Conservation (phyloP, 192 early-diverging fungal genomes). For the Ramicandelaber brevisporus region DNA sequence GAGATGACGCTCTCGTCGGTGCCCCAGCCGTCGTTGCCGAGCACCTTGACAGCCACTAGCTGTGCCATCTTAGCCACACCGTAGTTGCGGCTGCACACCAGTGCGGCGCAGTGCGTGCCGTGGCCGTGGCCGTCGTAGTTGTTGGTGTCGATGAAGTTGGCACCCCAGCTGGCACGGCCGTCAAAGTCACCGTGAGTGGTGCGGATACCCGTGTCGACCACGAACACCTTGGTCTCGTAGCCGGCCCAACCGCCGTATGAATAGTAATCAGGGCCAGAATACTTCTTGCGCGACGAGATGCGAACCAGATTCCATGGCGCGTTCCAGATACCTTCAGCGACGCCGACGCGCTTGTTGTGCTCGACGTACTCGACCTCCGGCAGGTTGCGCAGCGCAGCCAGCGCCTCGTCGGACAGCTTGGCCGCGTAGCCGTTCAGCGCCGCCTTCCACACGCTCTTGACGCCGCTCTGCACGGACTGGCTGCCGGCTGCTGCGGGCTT, state of each 20-base stretch:
- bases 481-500: no score
- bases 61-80: conserved; percentile 75
- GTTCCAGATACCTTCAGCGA: conserved; percentile 27
- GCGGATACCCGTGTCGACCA: conserved; percentile 88
- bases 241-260: conserved; percentile 43
- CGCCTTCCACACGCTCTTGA: conserved; percentile 40
- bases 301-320: conserved; percentile 76
- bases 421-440: conserved; percentile 43
- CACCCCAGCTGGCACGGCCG: conserved; percentile 67
- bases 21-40: conserved; percentile 68
- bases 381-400: conserved; percentile 33
- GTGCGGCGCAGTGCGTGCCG: conserved; percentile 78
- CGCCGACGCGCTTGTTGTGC: conserved; percentile 49
- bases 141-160: conserved; percentile 27
- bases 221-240: conserved; percentile 66
- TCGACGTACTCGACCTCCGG: conserved; percentile 58
- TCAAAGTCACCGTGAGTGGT: conserved; percentile 69
- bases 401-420: conserved; percentile 22
- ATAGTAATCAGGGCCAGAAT: conserved; percentile 39
- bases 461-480: no score
- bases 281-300: conserved; percentile 43
- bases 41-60: conserved; percentile 80
- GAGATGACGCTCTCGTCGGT: conserved; percentile 71
- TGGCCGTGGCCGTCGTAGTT: conserved; percentile 47
- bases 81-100: conserved; percentile 51